Base-by-base conservation (phyloP, 768 basidiomycete species). In the Guyanaporus albipodus region DNA sequence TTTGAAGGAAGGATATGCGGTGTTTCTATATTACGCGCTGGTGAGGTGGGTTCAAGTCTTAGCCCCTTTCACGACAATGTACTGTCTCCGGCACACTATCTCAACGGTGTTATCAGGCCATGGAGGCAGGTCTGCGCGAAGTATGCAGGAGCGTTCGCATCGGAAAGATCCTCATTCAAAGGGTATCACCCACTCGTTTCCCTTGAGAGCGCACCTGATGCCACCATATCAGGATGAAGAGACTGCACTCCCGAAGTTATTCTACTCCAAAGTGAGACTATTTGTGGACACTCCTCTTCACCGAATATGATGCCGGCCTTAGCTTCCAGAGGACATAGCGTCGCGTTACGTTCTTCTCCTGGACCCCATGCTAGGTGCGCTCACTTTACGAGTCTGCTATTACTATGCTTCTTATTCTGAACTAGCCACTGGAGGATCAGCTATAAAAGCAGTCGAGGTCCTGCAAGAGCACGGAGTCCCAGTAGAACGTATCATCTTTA, bases 1-100 rank as follows among this genome's bases (percentile, higher is more conserved):
- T 99, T 99, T 60, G 86, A 95, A 60, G 95, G 95, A 6, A 91
- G 91, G 72, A 95, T 97, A 52, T 95, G 93, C 59, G 93, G 93
- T 14, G 93, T 97, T 19, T 93, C 91, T 5, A 97, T 97, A 59
- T 76, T 97, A 58, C 77, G 95, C 14, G 92, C 92, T 8, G 95
- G 95, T 54, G 91, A 95, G 82, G 86, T 85, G 58, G 42, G 73
- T 56, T 15, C n/a, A 18, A 6, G 17, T 27, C 28, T 14, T n/a
- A n/a, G 38, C 26, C 10, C 17, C 23, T 12, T 10, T 12, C 21
- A 12, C 8, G 8, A 12, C 12, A 6, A 18, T 29, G 32, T 24
- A 19, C 27, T 12, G 10, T 34, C 35, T 19, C 12, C 26, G n/a
- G n/a, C n/a, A n/a, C n/a, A n/a, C 33, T 21, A 28, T 31, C 42